Percentiles rank a stretch among this genome's conserved stretches.
phyloP scores from a whole-genome alignment of 2,329 filamentous ascomycete genomes.

The Ploettnerulaceae sp. region DNA sequence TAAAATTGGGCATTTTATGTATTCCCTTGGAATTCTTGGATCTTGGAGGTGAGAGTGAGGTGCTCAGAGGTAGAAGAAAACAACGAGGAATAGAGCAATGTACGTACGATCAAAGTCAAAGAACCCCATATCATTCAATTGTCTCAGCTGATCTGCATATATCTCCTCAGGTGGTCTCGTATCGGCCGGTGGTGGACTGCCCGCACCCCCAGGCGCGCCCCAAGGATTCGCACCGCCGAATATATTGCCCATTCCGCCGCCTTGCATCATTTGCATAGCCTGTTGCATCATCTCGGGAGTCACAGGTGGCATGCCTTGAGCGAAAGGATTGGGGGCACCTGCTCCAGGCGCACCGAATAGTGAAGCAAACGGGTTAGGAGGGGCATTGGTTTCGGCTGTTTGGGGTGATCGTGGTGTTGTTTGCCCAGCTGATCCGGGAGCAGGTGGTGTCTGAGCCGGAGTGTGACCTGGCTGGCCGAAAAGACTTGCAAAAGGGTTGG shows the following conservation, averaged over 20 bases:
- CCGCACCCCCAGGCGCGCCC: constrained; percentile 33
- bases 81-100: not conserved
- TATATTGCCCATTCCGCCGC: constrained; percentile 24
- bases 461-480: constrained; percentile 40
- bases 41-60: not conserved
- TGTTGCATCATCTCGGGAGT: constrained; percentile 53
- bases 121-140: constrained; percentile 98
- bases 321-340: constrained; percentile 35
- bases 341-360: constrained; percentile 46
- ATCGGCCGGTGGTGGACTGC: constrained; percentile 59
- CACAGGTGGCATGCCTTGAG: constrained; percentile 42
- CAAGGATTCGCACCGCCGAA: constrained; percentile 33
- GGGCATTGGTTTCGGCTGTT: constrained; percentile 32
- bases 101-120: constrained; percentile 87
- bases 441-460: constrained; percentile 29
- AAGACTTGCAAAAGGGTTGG: constrained; percentile 59
- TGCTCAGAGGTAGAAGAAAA: not conserved
- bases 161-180: constrained; percentile 88
- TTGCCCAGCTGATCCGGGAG: constrained; percentile 32
- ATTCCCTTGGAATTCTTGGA: too few species aligned
- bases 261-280: constrained; percentile 42
- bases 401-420: constrained; percentile 32
- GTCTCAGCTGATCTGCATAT: constrained; percentile 82
- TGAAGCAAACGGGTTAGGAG: constrained; percentile 63
- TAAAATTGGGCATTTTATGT: too few species aligned